phyloP scores from a whole-genome alignment of 2,329 filamentous ascomycete species.

The Rachicladosporium sp. region DNA sequence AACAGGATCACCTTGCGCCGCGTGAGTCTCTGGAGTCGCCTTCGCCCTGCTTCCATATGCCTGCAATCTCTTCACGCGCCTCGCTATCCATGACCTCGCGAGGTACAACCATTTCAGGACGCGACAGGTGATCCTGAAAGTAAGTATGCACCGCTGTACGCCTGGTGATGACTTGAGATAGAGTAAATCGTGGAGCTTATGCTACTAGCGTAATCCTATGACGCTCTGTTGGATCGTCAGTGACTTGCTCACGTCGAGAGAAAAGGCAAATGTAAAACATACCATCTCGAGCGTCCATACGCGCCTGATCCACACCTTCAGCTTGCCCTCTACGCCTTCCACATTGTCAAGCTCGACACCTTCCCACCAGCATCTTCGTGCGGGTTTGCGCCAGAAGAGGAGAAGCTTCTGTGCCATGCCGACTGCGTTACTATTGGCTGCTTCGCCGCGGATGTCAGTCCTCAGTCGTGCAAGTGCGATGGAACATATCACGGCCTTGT shows the following conservation, averaged over 20 bases:
- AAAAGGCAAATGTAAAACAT: constrained; percentile 18
- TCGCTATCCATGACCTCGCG: too few species aligned
- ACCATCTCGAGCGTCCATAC: constrained; percentile 98
- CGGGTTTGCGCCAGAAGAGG: constrained; percentile 95
- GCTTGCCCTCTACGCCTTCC: constrained; percentile 76
- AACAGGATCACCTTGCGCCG: too few species aligned
- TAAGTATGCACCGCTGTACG: too few species aligned
- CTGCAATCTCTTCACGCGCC: too few species aligned
- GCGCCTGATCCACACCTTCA: constrained; percentile 96
- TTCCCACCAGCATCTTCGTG: constrained; percentile 97
- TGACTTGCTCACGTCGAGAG: neutral
- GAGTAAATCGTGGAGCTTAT: neutral
- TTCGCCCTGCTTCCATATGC: too few species aligned
- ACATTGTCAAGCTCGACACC: constrained; percentile 84
- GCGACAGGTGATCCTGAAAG: too few species aligned
- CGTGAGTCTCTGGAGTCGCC: too few species aligned
- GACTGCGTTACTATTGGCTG: constrained; percentile 63
- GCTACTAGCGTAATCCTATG: constrained; percentile 17
- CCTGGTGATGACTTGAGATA: too few species aligned
- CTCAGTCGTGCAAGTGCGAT: constrained; percentile 83
- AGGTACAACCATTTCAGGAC: too few species aligned
- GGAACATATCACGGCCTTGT: constrained; percentile 97
- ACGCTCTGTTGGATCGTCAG: constrained; percentile 14
- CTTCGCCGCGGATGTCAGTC: constrained; percentile 60
- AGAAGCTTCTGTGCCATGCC: constrained; percentile 98